These are phyloP conservation scores for Boletus calvinii DNA, from an alignment of 1,284 basidiomycete genomes.

Conservation along the genomic window DNA sequence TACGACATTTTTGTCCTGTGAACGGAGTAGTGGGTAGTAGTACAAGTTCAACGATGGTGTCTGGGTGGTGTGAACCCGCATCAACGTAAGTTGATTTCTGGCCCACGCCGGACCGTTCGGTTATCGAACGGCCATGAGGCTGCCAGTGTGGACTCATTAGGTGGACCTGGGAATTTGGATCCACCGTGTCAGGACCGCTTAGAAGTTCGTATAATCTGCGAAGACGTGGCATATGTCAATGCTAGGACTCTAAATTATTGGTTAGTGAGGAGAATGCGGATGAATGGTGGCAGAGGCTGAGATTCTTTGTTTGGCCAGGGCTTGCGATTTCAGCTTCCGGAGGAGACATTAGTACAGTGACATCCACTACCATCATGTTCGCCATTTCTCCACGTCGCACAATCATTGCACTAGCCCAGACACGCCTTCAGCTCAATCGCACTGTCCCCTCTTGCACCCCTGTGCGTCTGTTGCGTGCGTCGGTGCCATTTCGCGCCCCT, in stretches of 20 bases:
- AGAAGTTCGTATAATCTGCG: not conserved
- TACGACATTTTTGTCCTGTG: conserved; percentile 20
- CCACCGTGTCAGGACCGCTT: not conserved
- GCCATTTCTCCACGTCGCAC: conserved; percentile 1
- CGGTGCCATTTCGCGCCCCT: conserved; percentile 1
- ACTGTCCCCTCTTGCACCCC: not conserved
- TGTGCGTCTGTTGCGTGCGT: conserved; percentile 1
- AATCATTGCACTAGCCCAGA: conserved; percentile 3
- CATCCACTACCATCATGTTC: conserved; percentile 13
- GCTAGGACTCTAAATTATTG: not conserved
- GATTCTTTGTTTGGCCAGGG: conserved; percentile 18
- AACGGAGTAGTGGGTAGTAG: conserved; percentile 12
- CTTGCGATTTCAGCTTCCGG: conserved; percentile 1
- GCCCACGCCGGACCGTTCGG: conserved; percentile 22
- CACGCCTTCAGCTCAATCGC: not conserved
- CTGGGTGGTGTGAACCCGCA: conserved; percentile 20
- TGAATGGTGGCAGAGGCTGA: too few relatives aligned
- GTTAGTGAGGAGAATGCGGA: not conserved
- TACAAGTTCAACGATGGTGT: conserved; percentile 26
- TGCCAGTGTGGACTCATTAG: conserved; percentile 1
- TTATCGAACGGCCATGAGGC: conserved; percentile 19
- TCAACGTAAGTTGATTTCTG: conserved; percentile 28
- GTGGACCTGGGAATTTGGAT: conserved; percentile 12
- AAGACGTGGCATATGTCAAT: too few relatives aligned
- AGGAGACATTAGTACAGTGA: too few relatives aligned